A percentile compares a stretch with the other conserved stretches of the same genome.
These are phyloP conservation scores for Cryptococcus jaspeensis DNA, from an alignment of 1,284 basidiomycete species.

Conservation along the genomic window DNA sequence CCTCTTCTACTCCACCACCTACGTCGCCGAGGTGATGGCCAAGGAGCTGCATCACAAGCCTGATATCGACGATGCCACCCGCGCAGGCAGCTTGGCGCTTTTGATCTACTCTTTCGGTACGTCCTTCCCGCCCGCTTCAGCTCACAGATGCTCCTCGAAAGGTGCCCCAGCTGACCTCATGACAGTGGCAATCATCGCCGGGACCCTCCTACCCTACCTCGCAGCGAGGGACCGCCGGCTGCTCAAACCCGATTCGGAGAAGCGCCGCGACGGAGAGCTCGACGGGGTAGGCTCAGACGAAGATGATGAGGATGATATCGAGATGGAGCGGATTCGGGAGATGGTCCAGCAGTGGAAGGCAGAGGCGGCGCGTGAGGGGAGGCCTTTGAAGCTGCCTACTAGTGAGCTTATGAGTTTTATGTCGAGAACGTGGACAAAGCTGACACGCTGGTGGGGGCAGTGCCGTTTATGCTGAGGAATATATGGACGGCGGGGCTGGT, in stretches of 20 bases:
- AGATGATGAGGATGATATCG: slow-evolving; percentile 66
- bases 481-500: slow-evolving; percentile 86
- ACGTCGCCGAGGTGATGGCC: slow-evolving; percentile 87
- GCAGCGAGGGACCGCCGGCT: slow-evolving; percentile 74
- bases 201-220: slow-evolving; percentile 77
- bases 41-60: slow-evolving; percentile 69
- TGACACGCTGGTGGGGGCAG: slow-evolving; percentile 16
- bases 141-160: not conserved
- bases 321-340: slow-evolving; percentile 64
- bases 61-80: slow-evolving; percentile 74
- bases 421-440: not conserved
- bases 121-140: slow-evolving; percentile 23
- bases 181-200: slow-evolving; percentile 77
- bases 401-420: slow-evolving; percentile 43
- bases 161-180: not conserved
- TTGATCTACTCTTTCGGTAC: slow-evolving; percentile 82
- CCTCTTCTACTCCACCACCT: slow-evolving; percentile 92
- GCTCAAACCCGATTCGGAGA: slow-evolving; percentile 58
- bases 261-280: slow-evolving; percentile 28
- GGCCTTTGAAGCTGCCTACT: slow-evolving; percentile 69
- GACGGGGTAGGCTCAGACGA: slow-evolving; percentile 36
- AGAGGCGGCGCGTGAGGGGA: slow-evolving; percentile 70
- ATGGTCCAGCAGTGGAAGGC: slow-evolving; percentile 77
- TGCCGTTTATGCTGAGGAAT: slow-evolving; percentile 84
- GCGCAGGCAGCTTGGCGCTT: slow-evolving; percentile 84